A percentile compares a stretch with the other conserved stretches of the same genome.
phyloP scores from a whole-genome alignment of 257 asterid species.

The Prunella vulgaris region DNA sequence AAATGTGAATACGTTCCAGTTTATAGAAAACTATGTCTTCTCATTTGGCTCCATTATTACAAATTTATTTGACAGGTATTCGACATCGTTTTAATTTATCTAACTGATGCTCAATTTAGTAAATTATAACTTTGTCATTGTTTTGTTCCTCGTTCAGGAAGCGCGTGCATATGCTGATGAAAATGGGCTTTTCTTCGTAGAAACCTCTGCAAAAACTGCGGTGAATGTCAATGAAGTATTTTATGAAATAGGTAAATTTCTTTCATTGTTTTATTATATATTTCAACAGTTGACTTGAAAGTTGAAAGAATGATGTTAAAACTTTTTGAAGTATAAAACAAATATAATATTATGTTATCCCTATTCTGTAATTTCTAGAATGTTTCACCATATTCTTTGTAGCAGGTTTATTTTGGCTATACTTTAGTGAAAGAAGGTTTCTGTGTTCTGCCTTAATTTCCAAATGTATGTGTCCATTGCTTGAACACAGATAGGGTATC shows the following conservation, averaged over 20 bases:
- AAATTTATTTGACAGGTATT: background rate
- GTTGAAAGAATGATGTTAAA: constrained; percentile 5
- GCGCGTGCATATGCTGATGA: constrained; percentile 66
- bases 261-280: constrained; percentile 2
- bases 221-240: constrained; percentile 64
- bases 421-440: background rate
- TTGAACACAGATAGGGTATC: background rate
- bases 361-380: background rate
- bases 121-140: constrained; percentile 4
- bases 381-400: background rate
- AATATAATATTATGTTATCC: background rate
- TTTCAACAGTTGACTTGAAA: background rate
- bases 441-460: background rate
- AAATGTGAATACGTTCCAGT: background rate
- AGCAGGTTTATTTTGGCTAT: background rate
- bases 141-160: constrained; percentile 40
- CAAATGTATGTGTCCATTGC: background rate
- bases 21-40: background rate
- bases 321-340: background rate
- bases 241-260: constrained; percentile 58
- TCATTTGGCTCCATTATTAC: background rate
- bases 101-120: constrained; percentile 1
- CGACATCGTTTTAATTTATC: background rate
- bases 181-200: constrained; percentile 74
- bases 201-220: constrained; percentile 81